A percentile compares a stretch with the other conserved stretches of the same genome.
These are phyloP conservation scores for Silybum marianum DNA, from an alignment of 129 eudicot genomes.

Conservation along the genomic window DNA sequence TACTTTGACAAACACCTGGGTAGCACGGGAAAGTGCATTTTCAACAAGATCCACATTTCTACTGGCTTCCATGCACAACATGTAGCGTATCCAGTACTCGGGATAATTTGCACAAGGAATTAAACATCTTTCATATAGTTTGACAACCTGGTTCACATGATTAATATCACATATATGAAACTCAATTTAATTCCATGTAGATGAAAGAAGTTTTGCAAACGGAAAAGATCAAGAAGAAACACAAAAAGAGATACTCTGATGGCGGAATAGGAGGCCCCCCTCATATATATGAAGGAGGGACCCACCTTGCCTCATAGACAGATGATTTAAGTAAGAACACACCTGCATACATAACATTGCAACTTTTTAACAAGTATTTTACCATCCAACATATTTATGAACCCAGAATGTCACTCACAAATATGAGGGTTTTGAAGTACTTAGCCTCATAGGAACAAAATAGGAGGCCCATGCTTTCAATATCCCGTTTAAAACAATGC, in stretches of 20 bases:
- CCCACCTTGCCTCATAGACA: conserved; percentile 97
- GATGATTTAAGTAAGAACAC: conserved; percentile 95
- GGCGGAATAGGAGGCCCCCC: conserved; percentile 98
- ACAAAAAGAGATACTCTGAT: conserved; percentile 86
- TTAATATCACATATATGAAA: conserved; percentile 29
- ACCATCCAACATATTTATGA: conserved; percentile 70
- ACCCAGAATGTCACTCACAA: conserved; percentile 98
- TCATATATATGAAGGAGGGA: conserved; percentile 86
- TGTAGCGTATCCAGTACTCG: conserved; percentile 92
- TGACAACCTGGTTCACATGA: conserved; percentile 71
- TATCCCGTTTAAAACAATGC: conserved; percentile 84
- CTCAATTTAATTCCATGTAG: neutral
- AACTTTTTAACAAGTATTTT: conserved; percentile 68
- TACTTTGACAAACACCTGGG: conserved; percentile 96
- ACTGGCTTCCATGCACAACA: conserved; percentile 84
- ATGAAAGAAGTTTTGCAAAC: conserved; percentile 33
- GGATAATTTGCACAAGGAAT: conserved; percentile 96
- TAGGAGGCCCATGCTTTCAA: conserved; percentile 95
- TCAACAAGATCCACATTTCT: conserved; percentile 88
- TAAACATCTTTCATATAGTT: conserved; percentile 94
- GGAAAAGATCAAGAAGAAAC: conserved; percentile 56
- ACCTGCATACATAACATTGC: conserved; percentile 99
- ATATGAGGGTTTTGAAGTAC: conserved; percentile 92
- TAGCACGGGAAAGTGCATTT: conserved; percentile 98
- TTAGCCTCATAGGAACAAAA: conserved; percentile 98